phyloP scores from a whole-genome alignment of 495 filamentous ascomycete genomes.

The Aspergillus heteromorphus region DNA sequence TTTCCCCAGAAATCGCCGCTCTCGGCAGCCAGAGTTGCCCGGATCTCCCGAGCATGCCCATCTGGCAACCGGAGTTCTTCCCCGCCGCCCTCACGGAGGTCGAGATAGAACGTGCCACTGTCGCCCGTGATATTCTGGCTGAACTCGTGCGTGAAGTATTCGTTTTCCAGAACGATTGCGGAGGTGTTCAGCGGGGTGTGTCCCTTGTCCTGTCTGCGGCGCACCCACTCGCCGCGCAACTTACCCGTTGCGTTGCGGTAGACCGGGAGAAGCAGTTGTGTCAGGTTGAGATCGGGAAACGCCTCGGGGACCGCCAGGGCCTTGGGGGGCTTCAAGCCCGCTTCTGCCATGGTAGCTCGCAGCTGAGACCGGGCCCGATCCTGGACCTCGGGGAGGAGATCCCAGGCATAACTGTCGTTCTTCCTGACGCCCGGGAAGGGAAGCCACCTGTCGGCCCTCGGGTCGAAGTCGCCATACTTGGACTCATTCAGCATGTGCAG shows the following conservation, averaged over 20 bases:
- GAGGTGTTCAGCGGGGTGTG: slow-evolving; percentile 47
- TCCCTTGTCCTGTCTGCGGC: slow-evolving; percentile 37
- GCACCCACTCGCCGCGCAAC: slow-evolving; percentile 70
- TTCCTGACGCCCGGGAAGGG: slow-evolving; percentile 72
- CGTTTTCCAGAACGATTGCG: slow-evolving; percentile 41
- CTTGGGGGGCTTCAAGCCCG: slow-evolving; percentile 27
- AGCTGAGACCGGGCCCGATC: slow-evolving; percentile 49
- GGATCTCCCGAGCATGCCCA: slow-evolving; percentile 52
- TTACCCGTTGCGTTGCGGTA: slow-evolving; percentile 82
- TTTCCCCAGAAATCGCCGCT: slow-evolving; percentile 61
- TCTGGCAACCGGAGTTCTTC: slow-evolving; percentile 28
- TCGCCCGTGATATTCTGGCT: slow-evolving; percentile 62
- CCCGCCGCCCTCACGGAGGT: slow-evolving; percentile 38
- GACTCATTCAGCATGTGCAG: slow-evolving; percentile 65
- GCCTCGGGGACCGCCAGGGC: slow-evolving; percentile 35
- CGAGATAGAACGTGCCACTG: slow-evolving; percentile 41
- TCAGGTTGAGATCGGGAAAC: slow-evolving; percentile 36
- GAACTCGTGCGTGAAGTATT: slow-evolving; percentile 53
- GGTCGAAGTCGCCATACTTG: slow-evolving; percentile 68
- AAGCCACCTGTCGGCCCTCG: slow-evolving; percentile 54
- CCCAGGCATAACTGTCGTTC: slow-evolving; percentile 72
- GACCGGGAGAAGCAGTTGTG: slow-evolving; percentile 43
- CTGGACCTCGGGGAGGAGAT: slow-evolving; percentile 50
- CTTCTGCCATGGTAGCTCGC: slow-evolving; percentile 36
- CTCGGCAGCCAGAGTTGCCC: slow-evolving; percentile 61